These are phyloP conservation scores for Apophysomyces ossiformis DNA, from an alignment of 371 early-diverging fungal species.

Conservation along the genomic window DNA sequence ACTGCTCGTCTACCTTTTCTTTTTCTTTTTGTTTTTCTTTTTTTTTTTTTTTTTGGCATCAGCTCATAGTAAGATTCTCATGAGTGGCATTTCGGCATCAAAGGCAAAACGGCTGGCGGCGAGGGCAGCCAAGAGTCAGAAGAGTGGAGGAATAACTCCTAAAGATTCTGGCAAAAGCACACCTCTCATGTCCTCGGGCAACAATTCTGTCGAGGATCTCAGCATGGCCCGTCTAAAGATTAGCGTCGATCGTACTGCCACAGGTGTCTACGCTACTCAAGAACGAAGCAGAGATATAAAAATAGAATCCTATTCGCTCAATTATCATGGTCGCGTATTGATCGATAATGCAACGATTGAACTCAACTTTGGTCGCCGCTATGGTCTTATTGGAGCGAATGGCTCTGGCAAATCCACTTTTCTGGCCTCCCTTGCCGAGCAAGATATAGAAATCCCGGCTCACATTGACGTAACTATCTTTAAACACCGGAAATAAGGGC, in stretches of 20 bases:
- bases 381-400: slow-evolving; percentile 97
- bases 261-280: slow-evolving; percentile 95
- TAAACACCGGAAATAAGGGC: no score
- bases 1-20: background rate
- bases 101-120: slow-evolving; percentile 86
- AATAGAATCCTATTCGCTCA: slow-evolving; percentile 93
- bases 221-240: slow-evolving; percentile 39
- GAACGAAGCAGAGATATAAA: slow-evolving; percentile 93
- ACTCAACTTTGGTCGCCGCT: slow-evolving; percentile 97
- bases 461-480: slow-evolving; percentile 83
- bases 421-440: slow-evolving; percentile 89
- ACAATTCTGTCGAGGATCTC: slow-evolving; percentile 43
- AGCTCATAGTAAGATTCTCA: slow-evolving; percentile 2
- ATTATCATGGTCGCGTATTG: slow-evolving; percentile 91
- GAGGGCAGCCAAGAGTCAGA: slow-evolving; percentile 61
- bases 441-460: slow-evolving; percentile 95
- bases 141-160: slow-evolving; percentile 34
- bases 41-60: slow-evolving; percentile 10
- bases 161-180: slow-evolving; percentile 43
- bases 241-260: slow-evolving; percentile 76
- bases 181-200: slow-evolving; percentile 20
- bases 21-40: background rate
- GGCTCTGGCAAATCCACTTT: slow-evolving; percentile 99
- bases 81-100: slow-evolving; percentile 65
- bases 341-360: slow-evolving; percentile 94